A percentile compares a stretch with the other conserved stretches of the same genome.
These are phyloP conservation scores for Aspergillus sp. DNA, from an alignment of 2,329 filamentous ascomycete genomes.

Conservation along the genomic window DNA sequence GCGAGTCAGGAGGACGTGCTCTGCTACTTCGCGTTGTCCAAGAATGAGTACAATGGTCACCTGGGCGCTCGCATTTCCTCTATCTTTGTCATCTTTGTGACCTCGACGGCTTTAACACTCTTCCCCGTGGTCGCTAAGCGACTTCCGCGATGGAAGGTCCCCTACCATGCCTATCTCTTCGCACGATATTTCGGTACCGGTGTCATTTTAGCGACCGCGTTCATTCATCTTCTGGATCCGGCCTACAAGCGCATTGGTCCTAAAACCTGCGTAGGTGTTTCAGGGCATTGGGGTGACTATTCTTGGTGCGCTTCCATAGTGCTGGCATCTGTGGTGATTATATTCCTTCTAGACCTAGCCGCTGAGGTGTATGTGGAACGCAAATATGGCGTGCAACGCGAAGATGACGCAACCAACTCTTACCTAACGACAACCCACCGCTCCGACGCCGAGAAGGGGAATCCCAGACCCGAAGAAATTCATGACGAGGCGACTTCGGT, in stretches of 20 bases:
- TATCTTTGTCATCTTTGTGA: slow-evolving; percentile 46
- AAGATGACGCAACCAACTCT: slow-evolving; percentile 13
- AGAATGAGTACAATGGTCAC: slow-evolving; percentile 56
- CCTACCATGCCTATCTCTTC: slow-evolving; percentile 47
- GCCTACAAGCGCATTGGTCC: slow-evolving; percentile 48
- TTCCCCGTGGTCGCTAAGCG: slow-evolving; percentile 51
- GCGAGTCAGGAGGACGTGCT: slow-evolving; percentile 47
- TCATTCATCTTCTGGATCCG: slow-evolving; percentile 50
- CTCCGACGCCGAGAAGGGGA: background rate
- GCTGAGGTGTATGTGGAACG: slow-evolving; percentile 53
- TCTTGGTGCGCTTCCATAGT: slow-evolving; percentile 55
- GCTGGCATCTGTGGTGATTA: slow-evolving; percentile 47
- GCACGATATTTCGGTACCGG: slow-evolving; percentile 50
- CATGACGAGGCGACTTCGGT: slow-evolving; percentile 7
- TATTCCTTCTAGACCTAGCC: slow-evolving; percentile 53
- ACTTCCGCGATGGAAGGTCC: slow-evolving; percentile 37
- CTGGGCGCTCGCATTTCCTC: slow-evolving; percentile 45
- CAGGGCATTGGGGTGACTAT: slow-evolving; percentile 52
- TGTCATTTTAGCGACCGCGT: slow-evolving; percentile 49
- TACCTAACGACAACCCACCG: slow-evolving; percentile 7
- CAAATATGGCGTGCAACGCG: slow-evolving; percentile 43
- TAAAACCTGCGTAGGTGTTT: slow-evolving; percentile 54
- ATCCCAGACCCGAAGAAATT: background rate
- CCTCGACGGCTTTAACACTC: slow-evolving; percentile 43
- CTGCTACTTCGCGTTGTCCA: slow-evolving; percentile 49